phyloP scores from a whole-genome alignment of 176 grass and related monocot species.

The Typha latifolia region DNA sequence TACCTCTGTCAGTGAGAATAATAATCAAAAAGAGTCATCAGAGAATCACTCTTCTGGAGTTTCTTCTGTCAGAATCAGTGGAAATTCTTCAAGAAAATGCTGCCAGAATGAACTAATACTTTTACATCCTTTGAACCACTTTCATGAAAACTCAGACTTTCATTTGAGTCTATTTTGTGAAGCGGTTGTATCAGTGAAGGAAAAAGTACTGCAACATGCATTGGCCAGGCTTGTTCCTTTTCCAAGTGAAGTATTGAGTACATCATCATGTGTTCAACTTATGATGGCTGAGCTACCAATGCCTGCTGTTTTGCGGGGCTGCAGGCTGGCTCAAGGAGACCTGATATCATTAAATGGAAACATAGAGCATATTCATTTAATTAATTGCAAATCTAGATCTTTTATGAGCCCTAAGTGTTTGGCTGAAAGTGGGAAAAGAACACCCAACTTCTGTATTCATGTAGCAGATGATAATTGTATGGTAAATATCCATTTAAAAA shows the following conservation, averaged over 20 bases:
- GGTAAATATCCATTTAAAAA: conserved; percentile 40
- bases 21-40: conserved; percentile 14
- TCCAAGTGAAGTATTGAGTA: conserved; percentile 43
- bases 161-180: conserved; percentile 38
- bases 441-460: conserved; percentile 51
- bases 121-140: conserved; percentile 34
- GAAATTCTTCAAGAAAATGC: conserved; percentile 25
- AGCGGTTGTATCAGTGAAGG: conserved; percentile 5
- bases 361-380: conserved; percentile 51
- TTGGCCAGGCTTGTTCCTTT: conserved; percentile 25
- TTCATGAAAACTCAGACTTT: conserved; percentile 37
- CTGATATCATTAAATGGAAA: conserved; percentile 62
- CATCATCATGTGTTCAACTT: conserved; percentile 56
- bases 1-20: conserved; percentile 34
- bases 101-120: conserved; percentile 30
- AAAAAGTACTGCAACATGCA: conserved; percentile 18
- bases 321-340: conserved; percentile 40
- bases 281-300: conserved; percentile 35
- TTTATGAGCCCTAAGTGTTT: background rate
- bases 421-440: conserved; percentile 24
- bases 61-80: conserved; percentile 18
- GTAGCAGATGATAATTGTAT: conserved; percentile 49
- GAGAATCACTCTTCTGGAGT: conserved; percentile 24
- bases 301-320: conserved; percentile 27
- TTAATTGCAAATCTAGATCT: conserved; percentile 30